Base-by-base conservation (phyloP, 2,329 filamentous ascomycete genomes). In the Cryphonectria parasitica region DNA sequence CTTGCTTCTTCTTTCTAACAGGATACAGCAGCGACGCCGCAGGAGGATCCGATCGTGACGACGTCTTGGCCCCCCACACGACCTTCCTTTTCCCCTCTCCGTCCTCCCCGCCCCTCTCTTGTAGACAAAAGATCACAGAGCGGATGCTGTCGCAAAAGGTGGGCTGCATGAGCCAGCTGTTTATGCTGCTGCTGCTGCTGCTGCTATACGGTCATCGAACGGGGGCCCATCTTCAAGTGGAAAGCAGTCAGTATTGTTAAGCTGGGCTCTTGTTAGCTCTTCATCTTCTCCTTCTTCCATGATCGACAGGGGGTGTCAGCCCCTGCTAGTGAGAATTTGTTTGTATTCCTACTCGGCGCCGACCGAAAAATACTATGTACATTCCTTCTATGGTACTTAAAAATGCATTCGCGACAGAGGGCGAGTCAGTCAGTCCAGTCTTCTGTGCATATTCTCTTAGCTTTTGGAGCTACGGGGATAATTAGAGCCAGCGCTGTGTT, bases 231-330 rank as follows among this genome's bases (percentile, higher is more conserved):
- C 19, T 19, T 19, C 58, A 17, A 22, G 58, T 61, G 58, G 58
- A 25, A n/a, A 19, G 56, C 34, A 10, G 11, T 28, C 11, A 13
- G 52, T 49, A 11, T 56, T n/a, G n/a, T 13, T 28, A 58, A 19
- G 54, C 28, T 31, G 54, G 25, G 28, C 22, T 49, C 45, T 49
- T 49, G 8, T 22, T 65, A 10, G 11, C 11, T 13, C 7, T 39
- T 11, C 10, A 6, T 36, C 2, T 13, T 39, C 10, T 39, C 1
- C 36, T 39, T 13, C 36, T 39, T 39, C 36, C 36, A 28, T 31
- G 64, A 36, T 52, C 64, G 28, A 41, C 64, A 66, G 64, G 64
- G 52, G 52, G 36, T 25, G 11, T 66, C 45, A 36, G 31, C 19
- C 31, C 64, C 43, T 19, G 19, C 31, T 34, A 56, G 52, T 56